phyloP scores from a whole-genome alignment of 2,329 filamentous ascomycete genomes.

The Onygena corvina region DNA sequence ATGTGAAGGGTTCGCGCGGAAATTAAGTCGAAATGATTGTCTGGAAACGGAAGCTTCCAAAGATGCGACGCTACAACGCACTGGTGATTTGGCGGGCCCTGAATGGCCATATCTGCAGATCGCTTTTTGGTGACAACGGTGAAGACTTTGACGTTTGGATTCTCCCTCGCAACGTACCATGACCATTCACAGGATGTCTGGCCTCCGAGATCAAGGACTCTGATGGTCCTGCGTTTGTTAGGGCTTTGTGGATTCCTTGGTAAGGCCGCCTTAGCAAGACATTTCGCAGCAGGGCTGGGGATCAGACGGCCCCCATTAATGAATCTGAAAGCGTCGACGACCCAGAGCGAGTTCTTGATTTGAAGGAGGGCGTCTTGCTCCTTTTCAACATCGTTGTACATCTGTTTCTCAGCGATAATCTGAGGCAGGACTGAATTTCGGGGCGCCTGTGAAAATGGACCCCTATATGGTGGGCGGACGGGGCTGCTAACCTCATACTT shows the following conservation, averaged over 20 bases:
- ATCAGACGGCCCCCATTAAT: conserved; percentile 51
- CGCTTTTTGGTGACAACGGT: conserved; percentile 72
- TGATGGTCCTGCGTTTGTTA: conserved; percentile 39
- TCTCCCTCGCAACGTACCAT: conserved; percentile 81
- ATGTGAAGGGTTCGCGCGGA: conserved; percentile 79
- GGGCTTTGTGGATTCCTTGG: conserved; percentile 19
- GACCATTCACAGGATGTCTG: conserved; percentile 85
- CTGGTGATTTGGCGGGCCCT: conserved; percentile 76
- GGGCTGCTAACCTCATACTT: conserved; percentile 67
- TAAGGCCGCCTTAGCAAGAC: conserved; percentile 23
- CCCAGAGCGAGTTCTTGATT: conserved; percentile 49
- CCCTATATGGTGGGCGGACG: conserved; percentile 58
- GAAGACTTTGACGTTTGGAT: conserved; percentile 74
- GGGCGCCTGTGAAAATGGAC: conserved; percentile 58
- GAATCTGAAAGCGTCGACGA: conserved; percentile 48
- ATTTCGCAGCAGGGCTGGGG: conserved; percentile 40
- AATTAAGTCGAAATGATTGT: conserved; percentile 80
- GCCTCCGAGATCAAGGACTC: conserved; percentile 77
- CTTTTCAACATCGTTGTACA: conserved; percentile 47
- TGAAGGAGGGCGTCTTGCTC: conserved; percentile 70
- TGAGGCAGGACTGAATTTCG: conserved; percentile 54
- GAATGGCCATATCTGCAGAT: conserved; percentile 60
- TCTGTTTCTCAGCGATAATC: conserved; percentile 41
- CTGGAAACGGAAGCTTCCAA: conserved; percentile 70
- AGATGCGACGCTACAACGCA: conserved; percentile 66